Percentiles rank a stretch among this genome's conserved stretches.
phyloP scores from a whole-genome alignment of 495 filamentous ascomycete genomes.

The Monascus purpureus region DNA sequence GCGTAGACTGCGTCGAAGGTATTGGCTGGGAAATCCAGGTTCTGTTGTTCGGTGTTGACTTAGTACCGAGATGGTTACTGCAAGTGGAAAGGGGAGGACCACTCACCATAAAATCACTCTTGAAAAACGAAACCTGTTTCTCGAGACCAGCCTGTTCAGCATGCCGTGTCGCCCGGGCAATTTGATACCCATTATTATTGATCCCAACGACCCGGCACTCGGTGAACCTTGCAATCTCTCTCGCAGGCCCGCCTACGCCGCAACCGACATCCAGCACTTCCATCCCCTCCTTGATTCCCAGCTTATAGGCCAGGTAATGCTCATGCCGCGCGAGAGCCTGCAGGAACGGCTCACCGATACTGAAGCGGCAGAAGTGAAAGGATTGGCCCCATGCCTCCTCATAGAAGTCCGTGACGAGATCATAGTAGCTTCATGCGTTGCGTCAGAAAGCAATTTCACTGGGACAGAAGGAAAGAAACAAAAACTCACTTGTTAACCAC shows the following conservation, averaged over 20 bases:
- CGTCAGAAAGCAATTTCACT: too few species aligned
- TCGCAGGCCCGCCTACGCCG: constrained; percentile 73
- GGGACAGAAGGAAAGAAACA: too few species aligned
- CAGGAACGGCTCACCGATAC: constrained; percentile 59
- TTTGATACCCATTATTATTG: constrained; percentile 94
- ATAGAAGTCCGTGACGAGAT: constrained; percentile 82
- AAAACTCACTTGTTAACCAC: too few species aligned
- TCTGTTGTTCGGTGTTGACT: too few species aligned
- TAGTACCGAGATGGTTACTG: too few species aligned
- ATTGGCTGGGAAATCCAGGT: constrained; percentile 70
- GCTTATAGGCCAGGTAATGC: constrained; percentile 73
- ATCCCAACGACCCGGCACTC: constrained; percentile 68
- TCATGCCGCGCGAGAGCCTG: constrained; percentile 81
- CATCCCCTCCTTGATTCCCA: constrained; percentile 63
- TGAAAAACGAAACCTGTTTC: constrained; percentile 58
- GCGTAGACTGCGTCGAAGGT: constrained; percentile 79
- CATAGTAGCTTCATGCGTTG: constrained; percentile 54
- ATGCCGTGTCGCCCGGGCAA: constrained; percentile 66
- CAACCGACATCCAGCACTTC: constrained; percentile 78
- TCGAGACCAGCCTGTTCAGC: constrained; percentile 55
- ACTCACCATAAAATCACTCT: constrained; percentile 94
- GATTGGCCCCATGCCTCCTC: constrained; percentile 77
- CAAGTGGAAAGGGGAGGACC: too few species aligned
- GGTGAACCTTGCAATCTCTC: constrained; percentile 77
- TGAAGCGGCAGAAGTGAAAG: constrained; percentile 85